These are phyloP conservation scores for Amborella trichopoda DNA, from an alignment of 164 flowering plant species.

Conservation along the genomic window DNA sequence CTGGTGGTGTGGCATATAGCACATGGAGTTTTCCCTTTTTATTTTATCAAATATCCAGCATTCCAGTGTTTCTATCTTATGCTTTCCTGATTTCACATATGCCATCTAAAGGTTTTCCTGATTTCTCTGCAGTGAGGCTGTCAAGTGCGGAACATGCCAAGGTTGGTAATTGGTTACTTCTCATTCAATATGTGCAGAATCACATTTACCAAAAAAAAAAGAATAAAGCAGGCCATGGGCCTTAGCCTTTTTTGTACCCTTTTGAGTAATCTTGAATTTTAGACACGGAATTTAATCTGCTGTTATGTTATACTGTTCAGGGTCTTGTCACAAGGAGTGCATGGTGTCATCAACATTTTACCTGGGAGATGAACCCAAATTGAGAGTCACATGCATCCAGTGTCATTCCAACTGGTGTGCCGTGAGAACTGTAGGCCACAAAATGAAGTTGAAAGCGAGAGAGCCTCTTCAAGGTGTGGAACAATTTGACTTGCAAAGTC, in stretches of 20 bases:
- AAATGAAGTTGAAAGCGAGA: slow-evolving; percentile 39
- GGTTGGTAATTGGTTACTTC: no score
- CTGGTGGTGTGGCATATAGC: no score
- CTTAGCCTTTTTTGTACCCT: no score
- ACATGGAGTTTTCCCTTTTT: background rate
- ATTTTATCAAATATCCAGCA: background rate
- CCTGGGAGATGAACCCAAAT: slow-evolving; percentile 19
- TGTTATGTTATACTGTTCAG: slow-evolving; percentile 36
- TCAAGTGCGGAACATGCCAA: slow-evolving; percentile 63
- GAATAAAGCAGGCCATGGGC: no score
- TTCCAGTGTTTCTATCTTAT: no score
- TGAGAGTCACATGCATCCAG: slow-evolving; percentile 39
- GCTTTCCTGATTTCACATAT: background rate
- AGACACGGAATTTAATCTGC: no score
- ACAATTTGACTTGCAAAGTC: slow-evolving; percentile 10
- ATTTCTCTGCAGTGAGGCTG: slow-evolving; percentile 45
- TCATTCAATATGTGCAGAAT: no score
- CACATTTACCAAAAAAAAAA: no score
- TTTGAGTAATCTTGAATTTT: no score
- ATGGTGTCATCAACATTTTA: slow-evolving; percentile 27
- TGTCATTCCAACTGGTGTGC: slow-evolving; percentile 24
- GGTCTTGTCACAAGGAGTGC: slow-evolving; percentile 69
- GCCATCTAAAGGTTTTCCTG: background rate
- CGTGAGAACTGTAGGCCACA: slow-evolving; percentile 11
- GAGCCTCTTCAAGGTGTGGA: slow-evolving; percentile 27